Evolutionary conservation across 768 basidiomycete genomes (phyloP).

Genomic region (Lentinula sp.): DNA sequence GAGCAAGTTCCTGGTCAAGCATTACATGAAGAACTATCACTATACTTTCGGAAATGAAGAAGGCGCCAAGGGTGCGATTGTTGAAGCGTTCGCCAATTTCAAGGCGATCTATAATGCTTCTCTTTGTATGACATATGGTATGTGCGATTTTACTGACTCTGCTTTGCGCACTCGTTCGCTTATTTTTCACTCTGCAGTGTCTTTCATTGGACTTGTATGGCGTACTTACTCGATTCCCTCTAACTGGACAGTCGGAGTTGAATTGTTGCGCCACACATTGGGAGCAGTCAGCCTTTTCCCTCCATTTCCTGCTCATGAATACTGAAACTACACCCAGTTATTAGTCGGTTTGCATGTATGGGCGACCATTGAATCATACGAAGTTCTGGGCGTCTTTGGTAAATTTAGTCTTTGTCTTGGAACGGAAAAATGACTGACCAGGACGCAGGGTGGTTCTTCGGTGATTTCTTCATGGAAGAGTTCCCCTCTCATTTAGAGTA

Average conservation of each 20-base stretch:
- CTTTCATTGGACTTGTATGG: conserved; percentile 82
- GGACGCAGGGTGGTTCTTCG: conserved; percentile 89
- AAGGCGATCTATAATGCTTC: conserved; percentile 89
- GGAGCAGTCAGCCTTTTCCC: conserved; percentile 58
- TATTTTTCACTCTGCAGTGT: conserved; percentile 43
- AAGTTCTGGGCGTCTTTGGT: conserved; percentile 94
- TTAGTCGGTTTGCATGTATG: conserved; percentile 86
- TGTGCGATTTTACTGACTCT: conserved; percentile 2
- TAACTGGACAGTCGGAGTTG: conserved; percentile 85
- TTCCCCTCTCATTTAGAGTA: conserved; percentile 89
- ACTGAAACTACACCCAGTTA: conserved; percentile 36
- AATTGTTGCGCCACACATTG: conserved; percentile 81
- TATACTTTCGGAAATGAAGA: conserved; percentile 60
- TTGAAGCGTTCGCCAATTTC: conserved; percentile 95
- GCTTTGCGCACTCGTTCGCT: background rate
- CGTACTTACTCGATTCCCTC: conserved; percentile 79
- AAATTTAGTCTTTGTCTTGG: conserved; percentile 11
- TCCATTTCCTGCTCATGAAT: background rate
- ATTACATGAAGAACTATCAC: conserved; percentile 92
- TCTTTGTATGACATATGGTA: conserved; percentile 93
- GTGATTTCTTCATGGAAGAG: conserved; percentile 94
- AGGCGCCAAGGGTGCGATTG: conserved; percentile 69
- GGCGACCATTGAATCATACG: conserved; percentile 85
- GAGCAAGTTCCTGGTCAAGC: conserved; percentile 85
- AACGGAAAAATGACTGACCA: background rate